These are phyloP conservation scores for Botrytis cinerea DNA, from an alignment of 2,329 filamentous ascomycete genomes.

Conservation along the genomic window DNA sequence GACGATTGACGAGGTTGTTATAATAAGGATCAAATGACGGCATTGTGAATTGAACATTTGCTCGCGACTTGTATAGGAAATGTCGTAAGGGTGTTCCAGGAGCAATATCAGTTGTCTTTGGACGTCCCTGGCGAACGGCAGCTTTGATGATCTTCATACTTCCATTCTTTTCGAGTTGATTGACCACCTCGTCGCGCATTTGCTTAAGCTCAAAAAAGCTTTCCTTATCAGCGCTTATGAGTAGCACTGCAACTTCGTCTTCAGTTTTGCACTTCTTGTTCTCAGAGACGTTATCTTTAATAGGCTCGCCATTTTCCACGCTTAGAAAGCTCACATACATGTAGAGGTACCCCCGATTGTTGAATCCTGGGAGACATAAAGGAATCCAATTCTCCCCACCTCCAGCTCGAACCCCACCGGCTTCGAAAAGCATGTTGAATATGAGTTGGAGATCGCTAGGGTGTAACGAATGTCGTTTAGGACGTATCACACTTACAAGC, in stretches of 20 bases:
- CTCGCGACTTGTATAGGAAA: slow-evolving; percentile 92
- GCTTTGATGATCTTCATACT: slow-evolving; percentile 72
- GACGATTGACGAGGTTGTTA: slow-evolving; percentile 56
- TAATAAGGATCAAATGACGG: slow-evolving; percentile 76
- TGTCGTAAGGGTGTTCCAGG: slow-evolving; percentile 81
- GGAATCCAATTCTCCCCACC: slow-evolving; percentile 98
- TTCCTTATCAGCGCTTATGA: slow-evolving; percentile 92
- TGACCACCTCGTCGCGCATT: slow-evolving; percentile 62
- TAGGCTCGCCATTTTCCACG: slow-evolving; percentile 56
- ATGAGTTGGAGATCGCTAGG: slow-evolving; percentile 94
- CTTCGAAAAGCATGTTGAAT: slow-evolving; percentile 99
- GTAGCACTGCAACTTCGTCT: slow-evolving; percentile 83
- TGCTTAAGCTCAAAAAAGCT: slow-evolving; percentile 87
- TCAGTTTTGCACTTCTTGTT: slow-evolving; percentile 60
- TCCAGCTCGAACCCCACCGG: slow-evolving; percentile 84
- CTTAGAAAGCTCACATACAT: slow-evolving; percentile 99
- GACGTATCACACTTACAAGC: slow-evolving; percentile 91
- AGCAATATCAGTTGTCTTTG: slow-evolving; percentile 71
- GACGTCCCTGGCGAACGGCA: slow-evolving; percentile 71
- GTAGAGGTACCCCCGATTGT: slow-evolving; percentile 93
- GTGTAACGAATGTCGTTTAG: slow-evolving; percentile 92
- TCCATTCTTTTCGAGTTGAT: slow-evolving; percentile 74
- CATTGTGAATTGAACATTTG: slow-evolving; percentile 96
- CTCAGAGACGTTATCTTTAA: slow-evolving; percentile 55
- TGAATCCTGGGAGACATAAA: slow-evolving; percentile 92